Conservation (phyloP, 1,139 yeast genomes). For the Geotrichum aggregatum region DNA sequence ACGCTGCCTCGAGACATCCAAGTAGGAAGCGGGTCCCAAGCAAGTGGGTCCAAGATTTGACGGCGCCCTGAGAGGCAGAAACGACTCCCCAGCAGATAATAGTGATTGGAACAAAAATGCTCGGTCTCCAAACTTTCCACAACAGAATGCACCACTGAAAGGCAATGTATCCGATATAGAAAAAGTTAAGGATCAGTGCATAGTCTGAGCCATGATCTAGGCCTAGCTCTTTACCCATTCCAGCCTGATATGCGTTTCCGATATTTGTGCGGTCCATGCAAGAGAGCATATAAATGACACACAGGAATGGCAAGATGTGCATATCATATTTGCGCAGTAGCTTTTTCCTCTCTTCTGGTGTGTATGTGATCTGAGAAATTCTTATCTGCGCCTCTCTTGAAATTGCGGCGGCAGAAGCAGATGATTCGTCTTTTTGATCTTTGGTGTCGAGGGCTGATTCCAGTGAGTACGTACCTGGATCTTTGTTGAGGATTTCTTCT, state of each 20-base stretch:
- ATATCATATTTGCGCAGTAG: slow-evolving; percentile 27
- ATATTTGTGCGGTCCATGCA: slow-evolving; percentile 46
- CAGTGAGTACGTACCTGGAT: neutral
- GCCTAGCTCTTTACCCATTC: slow-evolving; percentile 46
- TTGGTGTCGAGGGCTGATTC: neutral
- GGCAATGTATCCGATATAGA: slow-evolving; percentile 33
- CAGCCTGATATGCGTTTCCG: slow-evolving; percentile 51
- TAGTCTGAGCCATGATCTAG: slow-evolving; percentile 43
- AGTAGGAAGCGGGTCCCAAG: slow-evolving; percentile 32
- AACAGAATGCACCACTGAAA: slow-evolving; percentile 28
- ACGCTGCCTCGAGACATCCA: slow-evolving; percentile 34
- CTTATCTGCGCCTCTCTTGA: neutral
- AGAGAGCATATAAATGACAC: slow-evolving; percentile 30
- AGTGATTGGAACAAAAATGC: slow-evolving; percentile 29
- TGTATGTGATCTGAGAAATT: slow-evolving; percentile 38
- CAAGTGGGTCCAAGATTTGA: slow-evolving; percentile 27
- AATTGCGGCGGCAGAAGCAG: neutral
- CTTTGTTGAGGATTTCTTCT: neutral
- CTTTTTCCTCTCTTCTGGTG: slow-evolving; percentile 22
- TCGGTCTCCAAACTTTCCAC: slow-evolving; percentile 26
- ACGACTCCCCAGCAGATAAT: slow-evolving; percentile 33
- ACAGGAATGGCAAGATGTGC: slow-evolving; percentile 28
- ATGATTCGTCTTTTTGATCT: neutral
- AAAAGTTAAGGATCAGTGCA: slow-evolving; percentile 22
- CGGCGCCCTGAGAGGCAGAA: slow-evolving; percentile 30